Evolutionary conservation across 495 filamentous ascomycete genomes (phyloP).

Genomic region (Staphylotrichum longicolle): DNA sequence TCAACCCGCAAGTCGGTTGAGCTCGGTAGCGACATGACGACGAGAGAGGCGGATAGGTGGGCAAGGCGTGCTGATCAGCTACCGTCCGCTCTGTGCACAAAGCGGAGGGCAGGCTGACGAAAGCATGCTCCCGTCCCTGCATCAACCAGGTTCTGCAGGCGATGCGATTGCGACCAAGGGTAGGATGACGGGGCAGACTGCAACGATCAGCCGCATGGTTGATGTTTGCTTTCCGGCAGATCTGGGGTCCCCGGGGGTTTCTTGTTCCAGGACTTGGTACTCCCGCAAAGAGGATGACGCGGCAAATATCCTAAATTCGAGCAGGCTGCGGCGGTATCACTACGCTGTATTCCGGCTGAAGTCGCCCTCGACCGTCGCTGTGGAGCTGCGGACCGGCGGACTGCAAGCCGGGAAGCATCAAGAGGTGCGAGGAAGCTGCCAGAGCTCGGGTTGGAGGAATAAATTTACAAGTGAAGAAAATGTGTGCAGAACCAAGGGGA

Average conservation of each 20-base stretch:
- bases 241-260: conserved; percentile 19
- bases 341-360: conserved; percentile 35
- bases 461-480: neutral
- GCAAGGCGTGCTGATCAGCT: neutral
- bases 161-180: neutral
- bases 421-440: neutral
- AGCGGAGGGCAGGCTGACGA: neutral
- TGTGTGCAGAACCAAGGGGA: neutral
- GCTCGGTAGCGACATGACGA: neutral
- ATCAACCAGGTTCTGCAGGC: conserved; percentile 1
- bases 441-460: neutral
- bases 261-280: conserved; percentile 26
- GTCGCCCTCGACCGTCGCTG: conserved; percentile 22
- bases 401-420: neutral
- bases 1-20: neutral
- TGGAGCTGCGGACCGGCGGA: conserved; percentile 25
- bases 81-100: neutral
- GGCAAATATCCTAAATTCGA: conserved; percentile 31
- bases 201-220: conserved; percentile 29
- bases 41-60: neutral
- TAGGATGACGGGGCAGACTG: neutral
- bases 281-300: conserved; percentile 28
- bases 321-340: conserved; percentile 16
- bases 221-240: conserved; percentile 35
- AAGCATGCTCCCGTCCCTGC: neutral